Evolutionary conservation across 2,329 filamentous ascomycete genomes (phyloP).

Genomic region (Xylaria sp.): DNA sequence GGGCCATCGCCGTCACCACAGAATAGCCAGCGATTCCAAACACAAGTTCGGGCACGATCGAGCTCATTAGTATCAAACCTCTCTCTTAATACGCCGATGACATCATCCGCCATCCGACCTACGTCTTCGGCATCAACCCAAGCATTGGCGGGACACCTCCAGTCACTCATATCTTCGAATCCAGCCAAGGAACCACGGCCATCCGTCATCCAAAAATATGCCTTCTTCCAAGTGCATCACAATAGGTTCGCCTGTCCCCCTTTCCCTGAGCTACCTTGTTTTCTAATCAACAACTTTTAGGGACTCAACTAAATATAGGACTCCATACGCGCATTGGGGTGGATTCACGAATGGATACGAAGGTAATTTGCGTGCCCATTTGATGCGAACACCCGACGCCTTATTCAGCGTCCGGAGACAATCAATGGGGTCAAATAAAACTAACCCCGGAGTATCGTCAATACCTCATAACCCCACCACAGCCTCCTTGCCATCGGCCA

Average conservation of each 20-base stretch:
- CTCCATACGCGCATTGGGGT: slow-evolving; percentile 67
- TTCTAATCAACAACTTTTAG: slow-evolving; percentile 50
- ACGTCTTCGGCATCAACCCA: slow-evolving; percentile 51
- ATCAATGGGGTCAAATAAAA: slow-evolving; percentile 39
- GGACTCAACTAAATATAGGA: slow-evolving; percentile 67
- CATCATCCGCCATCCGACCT: slow-evolving; percentile 52
- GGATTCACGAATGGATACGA: slow-evolving; percentile 72
- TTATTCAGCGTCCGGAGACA: slow-evolving; percentile 49
- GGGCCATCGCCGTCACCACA: slow-evolving; percentile 50
- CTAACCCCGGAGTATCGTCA: slow-evolving; percentile 30
- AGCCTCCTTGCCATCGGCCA: slow-evolving; percentile 15
- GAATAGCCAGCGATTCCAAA: slow-evolving; percentile 51
- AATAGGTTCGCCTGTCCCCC: slow-evolving; percentile 60
- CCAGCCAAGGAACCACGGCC: slow-evolving; percentile 42
- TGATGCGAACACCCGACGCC: slow-evolving; percentile 57
- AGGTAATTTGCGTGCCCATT: slow-evolving; percentile 60
- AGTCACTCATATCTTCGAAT: slow-evolving; percentile 41
- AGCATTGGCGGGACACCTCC: slow-evolving; percentile 44
- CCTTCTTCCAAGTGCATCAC: slow-evolving; percentile 69
- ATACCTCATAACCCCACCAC: slow-evolving; percentile 36
- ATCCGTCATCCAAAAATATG: slow-evolving; percentile 64
- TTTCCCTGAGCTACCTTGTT: slow-evolving; percentile 36
- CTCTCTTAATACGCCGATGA: slow-evolving; percentile 52
- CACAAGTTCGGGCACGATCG: slow-evolving; percentile 50
- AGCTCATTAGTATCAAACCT: slow-evolving; percentile 49